phyloP scores from a whole-genome alignment of 495 filamentous ascomycete genomes.

The Acidiella bohemica region DNA sequence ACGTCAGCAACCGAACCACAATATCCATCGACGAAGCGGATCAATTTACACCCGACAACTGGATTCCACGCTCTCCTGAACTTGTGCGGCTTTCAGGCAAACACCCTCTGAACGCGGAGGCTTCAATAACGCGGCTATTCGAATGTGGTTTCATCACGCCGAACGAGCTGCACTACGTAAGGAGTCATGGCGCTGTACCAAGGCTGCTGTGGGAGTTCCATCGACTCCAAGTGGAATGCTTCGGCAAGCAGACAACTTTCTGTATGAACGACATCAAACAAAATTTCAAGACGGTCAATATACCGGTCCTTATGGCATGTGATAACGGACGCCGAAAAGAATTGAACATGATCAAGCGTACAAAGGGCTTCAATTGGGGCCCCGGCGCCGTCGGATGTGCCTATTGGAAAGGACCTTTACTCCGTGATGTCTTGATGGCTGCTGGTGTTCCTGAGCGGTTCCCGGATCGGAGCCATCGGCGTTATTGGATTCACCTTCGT shows the following conservation, averaged over 20 bases:
- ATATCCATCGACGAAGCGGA: slow-evolving; percentile 23
- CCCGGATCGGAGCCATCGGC: not conserved
- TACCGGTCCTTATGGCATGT: slow-evolving; percentile 12
- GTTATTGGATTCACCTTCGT: slow-evolving; percentile 14
- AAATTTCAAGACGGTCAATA: slow-evolving; percentile 11
- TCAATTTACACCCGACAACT: slow-evolving; percentile 27
- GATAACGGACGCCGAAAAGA: slow-evolving; percentile 13
- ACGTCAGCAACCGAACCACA: slow-evolving; percentile 1
- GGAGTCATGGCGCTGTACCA: slow-evolving; percentile 17
- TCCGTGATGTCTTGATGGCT: slow-evolving; percentile 12
- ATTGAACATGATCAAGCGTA: slow-evolving; percentile 8
- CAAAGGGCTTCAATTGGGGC: slow-evolving; percentile 17
- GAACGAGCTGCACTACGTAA: slow-evolving; percentile 17
- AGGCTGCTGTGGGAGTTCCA: slow-evolving; percentile 9
- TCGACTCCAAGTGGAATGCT: slow-evolving; percentile 9
- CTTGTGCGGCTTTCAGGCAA: slow-evolving; percentile 27
- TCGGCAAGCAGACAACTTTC: not conserved
- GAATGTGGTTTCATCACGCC: slow-evolving; percentile 19
- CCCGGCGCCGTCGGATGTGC: slow-evolving; percentile 13
- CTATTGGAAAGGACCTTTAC: slow-evolving; percentile 15
- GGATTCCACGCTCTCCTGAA: slow-evolving; percentile 23
- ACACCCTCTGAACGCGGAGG: slow-evolving; percentile 27
- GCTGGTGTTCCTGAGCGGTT: slow-evolving; percentile 6
- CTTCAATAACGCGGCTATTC: slow-evolving; percentile 12
- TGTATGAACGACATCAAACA: slow-evolving; percentile 13